Conservation (phyloP, 2,329 filamentous ascomycete species). For the Aspergillus awamori region DNA sequence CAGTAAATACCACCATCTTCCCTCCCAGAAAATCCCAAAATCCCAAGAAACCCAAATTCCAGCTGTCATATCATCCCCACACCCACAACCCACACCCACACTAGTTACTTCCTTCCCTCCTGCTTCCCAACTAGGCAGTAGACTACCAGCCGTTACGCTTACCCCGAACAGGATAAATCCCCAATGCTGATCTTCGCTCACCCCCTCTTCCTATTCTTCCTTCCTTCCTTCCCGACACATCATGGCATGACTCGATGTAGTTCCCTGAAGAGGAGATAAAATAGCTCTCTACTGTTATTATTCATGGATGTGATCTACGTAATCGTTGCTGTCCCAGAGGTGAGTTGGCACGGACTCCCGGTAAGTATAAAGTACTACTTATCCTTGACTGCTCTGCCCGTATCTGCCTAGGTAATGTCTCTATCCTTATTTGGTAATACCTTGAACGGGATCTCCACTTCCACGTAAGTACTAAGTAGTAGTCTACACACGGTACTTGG, state of each 20-base stretch:
- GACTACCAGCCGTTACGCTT: conserved; percentile 1
- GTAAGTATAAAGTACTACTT: too few relatives aligned
- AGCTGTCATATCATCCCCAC: not conserved
- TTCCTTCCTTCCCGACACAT: not conserved
- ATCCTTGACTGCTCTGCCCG: too few relatives aligned
- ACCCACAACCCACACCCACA: not conserved
- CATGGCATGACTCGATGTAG: not conserved
- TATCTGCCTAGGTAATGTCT: not conserved
- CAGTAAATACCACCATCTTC: too few relatives aligned
- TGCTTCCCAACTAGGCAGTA: not conserved
- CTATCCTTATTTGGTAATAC: not conserved
- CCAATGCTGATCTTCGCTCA: not conserved
- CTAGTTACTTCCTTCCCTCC: not conserved
- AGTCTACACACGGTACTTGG: too few relatives aligned
- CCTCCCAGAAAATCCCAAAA: too few relatives aligned
- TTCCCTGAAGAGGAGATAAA: not conserved
- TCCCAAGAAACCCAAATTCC: not conserved
- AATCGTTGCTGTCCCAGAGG: not conserved
- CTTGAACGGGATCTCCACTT: too few relatives aligned
- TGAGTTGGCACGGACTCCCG: too few relatives aligned
- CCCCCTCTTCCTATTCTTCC: too few relatives aligned
- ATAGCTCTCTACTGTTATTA: too few relatives aligned
- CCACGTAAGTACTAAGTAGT: too few relatives aligned
- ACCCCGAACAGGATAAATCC: not conserved
- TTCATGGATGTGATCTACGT: not conserved